A percentile compares a stretch with the other conserved stretches of the same genome.
Conservation (phyloP, 169 alveolate genomes). For the Plasmodium chabaudi region DNA sequence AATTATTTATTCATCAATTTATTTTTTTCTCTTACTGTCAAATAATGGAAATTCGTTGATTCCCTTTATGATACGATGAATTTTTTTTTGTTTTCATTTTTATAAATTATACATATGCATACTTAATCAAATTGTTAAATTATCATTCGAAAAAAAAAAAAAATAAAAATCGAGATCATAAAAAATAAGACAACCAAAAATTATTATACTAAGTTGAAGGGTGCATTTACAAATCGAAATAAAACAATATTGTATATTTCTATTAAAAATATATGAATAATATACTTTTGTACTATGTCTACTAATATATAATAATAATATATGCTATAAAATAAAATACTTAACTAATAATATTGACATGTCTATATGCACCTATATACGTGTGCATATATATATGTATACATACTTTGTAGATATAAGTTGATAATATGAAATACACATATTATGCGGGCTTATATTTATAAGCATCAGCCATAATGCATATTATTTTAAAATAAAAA, state of each 20-base stretch:
- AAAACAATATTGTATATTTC: background rate
- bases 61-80: too few species aligned
- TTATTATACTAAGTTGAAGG: background rate
- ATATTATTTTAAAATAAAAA: background rate
- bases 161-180: background rate
- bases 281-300: background rate
- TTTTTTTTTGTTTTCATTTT: background rate
- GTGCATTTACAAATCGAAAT: background rate
- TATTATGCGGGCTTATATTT: background rate
- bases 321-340: background rate
- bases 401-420: background rate
- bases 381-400: background rate
- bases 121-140: background rate
- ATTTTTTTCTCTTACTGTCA: too few species aligned
- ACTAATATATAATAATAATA: background rate
- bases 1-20: too few species aligned
- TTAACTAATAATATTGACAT: background rate
- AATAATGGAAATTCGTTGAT: too few species aligned
- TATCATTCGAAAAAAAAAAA: background rate
- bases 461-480: background rate
- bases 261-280: background rate
- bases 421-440: background rate
- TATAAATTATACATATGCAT: background rate
- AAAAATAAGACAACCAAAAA: slow-evolving; percentile 15
- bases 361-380: background rate